Base-by-base conservation (phyloP, 1,139 yeast species). In the Yamadazyma atmosphaerica region DNA sequence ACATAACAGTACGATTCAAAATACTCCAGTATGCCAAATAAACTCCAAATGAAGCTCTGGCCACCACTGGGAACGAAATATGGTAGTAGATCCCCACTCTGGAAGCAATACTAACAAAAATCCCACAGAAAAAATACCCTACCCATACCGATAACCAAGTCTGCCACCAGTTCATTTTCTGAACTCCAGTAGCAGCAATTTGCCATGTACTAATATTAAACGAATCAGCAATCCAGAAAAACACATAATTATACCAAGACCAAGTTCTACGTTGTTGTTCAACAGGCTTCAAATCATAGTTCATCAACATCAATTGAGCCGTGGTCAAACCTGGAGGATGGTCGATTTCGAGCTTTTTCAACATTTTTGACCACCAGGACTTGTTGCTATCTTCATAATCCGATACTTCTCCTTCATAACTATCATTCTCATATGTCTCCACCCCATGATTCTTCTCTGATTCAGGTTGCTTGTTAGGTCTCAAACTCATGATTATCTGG, bases 181-280 rank as follows among this genome's bases (percentile, higher is more conserved):
- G 83, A 21, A 71, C 68, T 47, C 95, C 94, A 1, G 94, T 83
- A 3, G 92, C 81, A 5, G 95, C 95, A 53, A 88, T 86, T 65
- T 86, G 90, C 90, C 94, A 87, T 9, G 96, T 86, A 56, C 85
- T 86, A 52, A 88, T 81, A 59, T 87, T 87, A 65, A 88, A 85
- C 18, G 94, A 80, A 56, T 86, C 96, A 1, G 95, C 89, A 40
- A 86, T 62, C 96, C 96, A 87, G 52, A 86, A 86, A 45, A 77
- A 81, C 8, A 83, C 81, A 56, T 67, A 87, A 55, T 86, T 85
- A 59, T 72, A 82, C 94, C 95, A 86, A 22, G 78, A 68, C 96
- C 96, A 87, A 18, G 74, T 73, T 56, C 95, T 71, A 56, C 87
- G 70, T 5, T 68, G 66, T 12, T 66, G 74, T 51, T 83, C 87